A percentile compares a stretch with the other conserved stretches of the same genome.
These are phyloP conservation scores for Ogataea kodamae DNA, from an alignment of 805 yeast genomes.

Conservation along the genomic window DNA sequence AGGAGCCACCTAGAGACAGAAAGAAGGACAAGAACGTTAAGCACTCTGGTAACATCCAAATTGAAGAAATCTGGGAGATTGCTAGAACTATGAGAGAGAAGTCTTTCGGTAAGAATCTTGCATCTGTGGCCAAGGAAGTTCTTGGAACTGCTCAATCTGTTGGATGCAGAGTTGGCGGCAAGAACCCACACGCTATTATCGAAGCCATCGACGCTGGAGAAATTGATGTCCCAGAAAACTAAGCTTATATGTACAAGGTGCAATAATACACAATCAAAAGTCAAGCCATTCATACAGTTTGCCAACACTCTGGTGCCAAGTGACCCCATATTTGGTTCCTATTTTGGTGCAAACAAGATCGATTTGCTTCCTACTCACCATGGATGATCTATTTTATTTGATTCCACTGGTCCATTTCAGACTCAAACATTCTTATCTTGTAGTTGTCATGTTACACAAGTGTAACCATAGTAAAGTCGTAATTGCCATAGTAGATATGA, in stretches of 20 bases:
- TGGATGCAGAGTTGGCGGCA: conserved; percentile 99
- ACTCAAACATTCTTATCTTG: conserved; percentile 39
- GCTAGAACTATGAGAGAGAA: conserved; percentile 97
- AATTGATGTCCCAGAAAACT: conserved; percentile 85
- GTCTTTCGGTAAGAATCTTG: conserved; percentile 96
- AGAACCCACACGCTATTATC: conserved; percentile 98
- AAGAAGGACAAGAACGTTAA: conserved; percentile 99
- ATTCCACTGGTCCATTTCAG: conserved; percentile 68
- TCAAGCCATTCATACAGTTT: conserved; percentile 42
- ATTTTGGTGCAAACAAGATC: conserved; percentile 88
- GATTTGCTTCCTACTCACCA: conserved; percentile 71
- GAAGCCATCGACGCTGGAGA: conserved; percentile 98
- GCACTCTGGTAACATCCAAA: conserved; percentile 98
- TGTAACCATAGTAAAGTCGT: background rate
- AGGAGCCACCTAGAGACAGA: conserved; percentile 99
- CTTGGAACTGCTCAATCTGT: conserved; percentile 99
- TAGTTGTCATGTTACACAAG: no score
- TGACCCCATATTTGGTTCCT: conserved; percentile 69
- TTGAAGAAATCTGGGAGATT: conserved; percentile 93
- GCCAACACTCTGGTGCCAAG: conserved; percentile 92
- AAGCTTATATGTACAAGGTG: conserved; percentile 33
- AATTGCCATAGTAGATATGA: background rate
- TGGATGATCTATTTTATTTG: conserved; percentile 29
- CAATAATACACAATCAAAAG: conserved; percentile 23
- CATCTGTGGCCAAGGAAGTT: conserved; percentile 97